A percentile compares a stretch with the other conserved stretches of the same genome.
Evolutionary conservation across 192 early-diverging fungal species (phyloP).

Genomic region (Coemansia sp.): DNA sequence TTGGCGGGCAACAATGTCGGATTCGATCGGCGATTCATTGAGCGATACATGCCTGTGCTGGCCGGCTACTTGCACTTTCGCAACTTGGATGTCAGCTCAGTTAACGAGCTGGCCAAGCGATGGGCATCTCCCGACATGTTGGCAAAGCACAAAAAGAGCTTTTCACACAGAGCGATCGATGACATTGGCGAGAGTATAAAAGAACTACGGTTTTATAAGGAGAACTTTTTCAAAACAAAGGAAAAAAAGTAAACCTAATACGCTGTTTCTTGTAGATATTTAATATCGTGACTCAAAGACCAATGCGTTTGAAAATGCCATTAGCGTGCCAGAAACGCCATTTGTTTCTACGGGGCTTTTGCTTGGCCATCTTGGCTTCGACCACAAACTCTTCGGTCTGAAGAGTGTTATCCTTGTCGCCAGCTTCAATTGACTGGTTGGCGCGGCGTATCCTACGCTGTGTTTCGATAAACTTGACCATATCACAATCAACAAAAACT

Average conservation of each 20-base stretch:
- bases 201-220: slow-evolving; percentile 75
- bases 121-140: slow-evolving; percentile 64
- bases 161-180: slow-evolving; percentile 73
- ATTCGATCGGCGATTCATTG: slow-evolving; percentile 79
- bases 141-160: slow-evolving; percentile 49
- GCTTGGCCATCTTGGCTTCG: no score
- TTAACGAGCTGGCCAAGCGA: slow-evolving; percentile 79
- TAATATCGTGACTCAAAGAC: background rate
- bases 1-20: slow-evolving; percentile 92
- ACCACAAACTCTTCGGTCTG: no score
- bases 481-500: no score
- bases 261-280: no score
- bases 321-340: no score
- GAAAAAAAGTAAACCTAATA: background rate
- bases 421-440: no score
- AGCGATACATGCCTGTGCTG: slow-evolving; percentile 73
- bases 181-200: slow-evolving; percentile 86
- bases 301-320: no score
- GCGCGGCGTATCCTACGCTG: no score
- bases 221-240: background rate
- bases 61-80: slow-evolving; percentile 79
- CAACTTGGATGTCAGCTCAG: slow-evolving; percentile 78
- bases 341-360: no score
- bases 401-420: no score
- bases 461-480: no score